These are phyloP conservation scores for Sonneratia alba DNA, from an alignment of 345 rosid genomes.

Conservation along the genomic window DNA sequence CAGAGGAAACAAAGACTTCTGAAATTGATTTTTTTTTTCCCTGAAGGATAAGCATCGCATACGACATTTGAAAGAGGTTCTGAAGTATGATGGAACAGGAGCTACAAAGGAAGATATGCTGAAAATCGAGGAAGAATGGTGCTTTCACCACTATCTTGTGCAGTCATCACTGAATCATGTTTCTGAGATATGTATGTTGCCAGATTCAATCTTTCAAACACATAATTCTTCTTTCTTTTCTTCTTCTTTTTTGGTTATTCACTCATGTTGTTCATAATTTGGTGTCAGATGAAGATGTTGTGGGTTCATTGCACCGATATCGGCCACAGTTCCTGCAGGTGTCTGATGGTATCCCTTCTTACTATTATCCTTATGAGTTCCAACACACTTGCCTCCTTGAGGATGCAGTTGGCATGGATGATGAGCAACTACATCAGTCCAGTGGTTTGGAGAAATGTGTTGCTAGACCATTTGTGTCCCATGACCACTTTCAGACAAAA, in stretches of 20 bases:
- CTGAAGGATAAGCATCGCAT: conserved; percentile 70
- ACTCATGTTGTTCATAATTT: conserved; percentile 9
- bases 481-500: conserved; percentile 40
- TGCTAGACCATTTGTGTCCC: conserved; percentile 61
- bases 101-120: conserved; percentile 26
- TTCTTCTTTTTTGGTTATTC: not conserved
- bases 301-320: conserved; percentile 54
- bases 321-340: conserved; percentile 56
- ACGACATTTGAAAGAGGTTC: conserved; percentile 46
- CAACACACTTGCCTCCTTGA: conserved; percentile 55
- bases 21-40: not conserved
- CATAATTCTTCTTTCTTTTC: conserved; percentile 2
- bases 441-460: conserved; percentile 43
- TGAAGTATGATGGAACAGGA: conserved; percentile 26
- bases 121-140: conserved; percentile 83
- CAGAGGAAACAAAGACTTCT: not conserved
- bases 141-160: conserved; percentile 63
- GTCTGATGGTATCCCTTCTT: conserved; percentile 47
- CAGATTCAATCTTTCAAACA: conserved; percentile 6
- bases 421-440: conserved; percentile 27
- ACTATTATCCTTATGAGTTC: conserved; percentile 50
- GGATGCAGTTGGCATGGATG: conserved; percentile 25
- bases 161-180: conserved; percentile 64
- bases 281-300: conserved; percentile 69
- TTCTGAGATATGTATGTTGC: conserved; percentile 61